Base-by-base conservation (phyloP, 257 asterid species). In the Plectranthus barbatus region DNA sequence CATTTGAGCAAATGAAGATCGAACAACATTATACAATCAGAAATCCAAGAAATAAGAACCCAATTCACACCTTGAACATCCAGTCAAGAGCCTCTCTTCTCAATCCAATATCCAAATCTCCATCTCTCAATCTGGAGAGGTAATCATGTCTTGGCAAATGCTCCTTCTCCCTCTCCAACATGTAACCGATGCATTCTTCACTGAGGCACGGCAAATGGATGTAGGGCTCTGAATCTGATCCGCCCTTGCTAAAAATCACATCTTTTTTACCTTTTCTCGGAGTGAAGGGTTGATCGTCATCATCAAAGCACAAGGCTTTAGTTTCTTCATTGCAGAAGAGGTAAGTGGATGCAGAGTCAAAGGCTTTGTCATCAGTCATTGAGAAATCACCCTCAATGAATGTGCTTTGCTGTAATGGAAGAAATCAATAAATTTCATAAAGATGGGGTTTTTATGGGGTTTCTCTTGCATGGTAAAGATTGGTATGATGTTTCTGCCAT, bases 81-180 rank as follows among this genome's bases (percentile, higher is more conserved):
- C 95, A 88, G 64, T 82, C 80, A 69, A 91, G 64, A 31, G 91
- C 84, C 51, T 70, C 74, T 42, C 54, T 76, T 77, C 97, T 91
- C 64, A 77, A 47, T 23, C 73, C 62, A 52, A 62, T 4, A 75
- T 87, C 87, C 71, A 85, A 67, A 24, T 81, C 87, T 18, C 96
- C 95, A 67, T 45, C 56, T 64, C 74, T 87, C 74, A 91, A 77
- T 71, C 95, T 83, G 12, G 39, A 40, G 15, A 85, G 71, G 73
- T 87, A 91, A 78, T 79, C 94, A 33, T 73, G 19, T 62, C 76
- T 78, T 1, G 93, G 96, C 74, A 78, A 21, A 73, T 82, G 77
- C 5, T 62, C 70, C 5, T 36, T 70, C 51, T 91, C 94, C 64
- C 71, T 79, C 54, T 76, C 78, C 42, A 85, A 26, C 95, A 91